These are phyloP conservation scores for Sphaceloma murrayae DNA, from an alignment of 2,329 filamentous ascomycete genomes.

Conservation along the genomic window DNA sequence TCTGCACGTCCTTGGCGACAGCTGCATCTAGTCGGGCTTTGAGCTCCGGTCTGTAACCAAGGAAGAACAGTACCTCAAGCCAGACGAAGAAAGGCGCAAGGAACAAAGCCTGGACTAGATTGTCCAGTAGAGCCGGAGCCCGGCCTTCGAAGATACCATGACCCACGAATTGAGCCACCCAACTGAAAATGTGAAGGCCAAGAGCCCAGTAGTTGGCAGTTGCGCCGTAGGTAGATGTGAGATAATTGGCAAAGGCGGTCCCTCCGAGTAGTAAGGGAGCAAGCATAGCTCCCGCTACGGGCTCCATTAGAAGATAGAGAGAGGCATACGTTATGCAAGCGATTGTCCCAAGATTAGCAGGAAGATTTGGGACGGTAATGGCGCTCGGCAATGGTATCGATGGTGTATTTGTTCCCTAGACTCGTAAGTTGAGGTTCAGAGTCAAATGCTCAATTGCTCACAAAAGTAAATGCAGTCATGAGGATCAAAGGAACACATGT, in stretches of 20 bases:
- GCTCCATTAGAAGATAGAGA: constrained; percentile 86
- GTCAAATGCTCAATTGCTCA: constrained; percentile 35
- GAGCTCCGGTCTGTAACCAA: constrained; percentile 83
- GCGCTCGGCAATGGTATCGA: constrained; percentile 45
- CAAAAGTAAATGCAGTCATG: constrained; percentile 60
- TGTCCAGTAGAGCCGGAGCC: constrained; percentile 82
- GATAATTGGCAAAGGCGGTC: constrained; percentile 66
- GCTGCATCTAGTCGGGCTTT: constrained; percentile 69
- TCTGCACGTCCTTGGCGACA: constrained; percentile 66
- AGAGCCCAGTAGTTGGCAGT: constrained; percentile 57
- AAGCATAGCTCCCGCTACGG: constrained; percentile 73
- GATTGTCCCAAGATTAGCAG: constrained; percentile 51
- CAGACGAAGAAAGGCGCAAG: constrained; percentile 94
- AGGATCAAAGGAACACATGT: constrained; percentile 68
- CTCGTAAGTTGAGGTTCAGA: constrained; percentile 10
- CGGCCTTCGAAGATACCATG: constrained; percentile 83
- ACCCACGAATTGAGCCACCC: constrained; percentile 84
- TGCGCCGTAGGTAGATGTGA: constrained; percentile 54
- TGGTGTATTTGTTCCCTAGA: constrained; percentile 48
- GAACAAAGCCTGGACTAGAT: constrained; percentile 82
- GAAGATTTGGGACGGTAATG: constrained; percentile 47
- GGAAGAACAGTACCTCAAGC: constrained; percentile 83
- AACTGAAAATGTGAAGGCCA: constrained; percentile 61
- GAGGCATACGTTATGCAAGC: constrained; percentile 55
- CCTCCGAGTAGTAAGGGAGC: constrained; percentile 65